Conservation (phyloP, 73 alveolate genomes). For the Uronychia setigera region DNA sequence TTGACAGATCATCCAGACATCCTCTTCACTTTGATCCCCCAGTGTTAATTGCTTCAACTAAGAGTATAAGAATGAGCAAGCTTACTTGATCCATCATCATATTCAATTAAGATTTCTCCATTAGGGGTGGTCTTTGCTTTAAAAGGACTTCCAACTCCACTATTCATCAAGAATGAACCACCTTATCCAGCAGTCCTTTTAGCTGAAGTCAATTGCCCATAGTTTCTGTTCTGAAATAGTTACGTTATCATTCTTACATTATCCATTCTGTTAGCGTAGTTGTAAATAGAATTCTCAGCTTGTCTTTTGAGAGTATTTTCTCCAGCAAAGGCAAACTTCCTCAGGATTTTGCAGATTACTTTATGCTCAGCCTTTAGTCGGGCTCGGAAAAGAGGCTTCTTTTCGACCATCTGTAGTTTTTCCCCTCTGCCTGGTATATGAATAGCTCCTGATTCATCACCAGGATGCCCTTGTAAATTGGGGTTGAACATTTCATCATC, state of each 20-base stretch:
- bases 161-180: conserved; percentile 6
- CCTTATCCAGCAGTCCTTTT: conserved; percentile 1
- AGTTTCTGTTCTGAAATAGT: conserved; percentile 5
- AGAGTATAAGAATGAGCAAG: background rate
- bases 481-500: conserved; percentile 7
- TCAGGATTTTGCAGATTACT: conserved; percentile 29
- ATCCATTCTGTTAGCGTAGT: conserved; percentile 8
- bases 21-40: background rate
- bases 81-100: conserved; percentile 24
- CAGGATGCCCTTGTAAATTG: background rate
- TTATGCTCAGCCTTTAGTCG: conserved; percentile 12
- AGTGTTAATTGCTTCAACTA: conserved; percentile 13
- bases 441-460: background rate
- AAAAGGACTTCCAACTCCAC: conserved; percentile 25
- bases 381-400: conserved; percentile 1
- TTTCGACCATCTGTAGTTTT: background rate
- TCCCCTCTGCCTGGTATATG: background rate
- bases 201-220: conserved; percentile 3
- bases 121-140: conserved; percentile 32
- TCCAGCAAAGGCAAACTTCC: conserved; percentile 31
- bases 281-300: conserved; percentile 39
- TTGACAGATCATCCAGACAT: background rate
- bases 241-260: conserved; percentile 9
- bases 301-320: conserved; percentile 41
- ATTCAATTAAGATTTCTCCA: background rate